Evolutionary conservation across 331 rosid species (phyloP).

Genomic region (Pyracantha coccinea): DNA sequence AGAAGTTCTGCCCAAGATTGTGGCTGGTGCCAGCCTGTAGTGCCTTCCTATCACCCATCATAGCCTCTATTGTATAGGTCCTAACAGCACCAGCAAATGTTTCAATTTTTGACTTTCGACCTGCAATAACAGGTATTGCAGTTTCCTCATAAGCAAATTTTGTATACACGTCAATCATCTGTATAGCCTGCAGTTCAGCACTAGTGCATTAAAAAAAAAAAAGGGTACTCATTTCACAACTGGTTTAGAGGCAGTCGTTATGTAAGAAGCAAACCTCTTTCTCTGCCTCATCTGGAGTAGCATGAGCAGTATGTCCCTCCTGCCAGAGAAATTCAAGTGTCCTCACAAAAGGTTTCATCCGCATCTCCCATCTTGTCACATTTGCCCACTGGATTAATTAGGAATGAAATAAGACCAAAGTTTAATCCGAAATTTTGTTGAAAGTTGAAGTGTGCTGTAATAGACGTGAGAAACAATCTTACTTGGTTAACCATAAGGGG

Average conservation of each 20-base stretch:
- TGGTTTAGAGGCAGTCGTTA: neutral
- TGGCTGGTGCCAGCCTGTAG: constrained; percentile 98
- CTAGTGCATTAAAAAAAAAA: constrained; percentile 14
- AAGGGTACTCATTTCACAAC: neutral
- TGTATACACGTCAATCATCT: constrained; percentile 90
- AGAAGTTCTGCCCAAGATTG: constrained; percentile 93
- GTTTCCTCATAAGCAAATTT: constrained; percentile 88
- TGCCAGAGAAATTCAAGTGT: constrained; percentile 95
- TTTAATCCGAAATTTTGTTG: neutral
- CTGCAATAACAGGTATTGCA: constrained; percentile 88
- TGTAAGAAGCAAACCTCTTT: constrained; percentile 52
- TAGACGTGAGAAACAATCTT: constrained; percentile 1
- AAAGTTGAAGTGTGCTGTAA: neutral
- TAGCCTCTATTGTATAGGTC: constrained; percentile 95
- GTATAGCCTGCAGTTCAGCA: constrained; percentile 72
- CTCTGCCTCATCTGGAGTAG: constrained; percentile 83
- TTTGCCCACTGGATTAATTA: constrained; percentile 73
- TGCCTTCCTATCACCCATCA: constrained; percentile 99
- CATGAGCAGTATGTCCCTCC: constrained; percentile 98
- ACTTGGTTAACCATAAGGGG: constrained; percentile 94
- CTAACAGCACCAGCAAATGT: constrained; percentile 92
- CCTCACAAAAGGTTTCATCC: constrained; percentile 86
- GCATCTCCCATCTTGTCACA: constrained; percentile 99
- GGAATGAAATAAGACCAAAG: constrained; percentile 8
- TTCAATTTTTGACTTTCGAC: constrained; percentile 88